Conservation (phyloP, 257 asterid genomes). For the Cruciata laevipes region DNA sequence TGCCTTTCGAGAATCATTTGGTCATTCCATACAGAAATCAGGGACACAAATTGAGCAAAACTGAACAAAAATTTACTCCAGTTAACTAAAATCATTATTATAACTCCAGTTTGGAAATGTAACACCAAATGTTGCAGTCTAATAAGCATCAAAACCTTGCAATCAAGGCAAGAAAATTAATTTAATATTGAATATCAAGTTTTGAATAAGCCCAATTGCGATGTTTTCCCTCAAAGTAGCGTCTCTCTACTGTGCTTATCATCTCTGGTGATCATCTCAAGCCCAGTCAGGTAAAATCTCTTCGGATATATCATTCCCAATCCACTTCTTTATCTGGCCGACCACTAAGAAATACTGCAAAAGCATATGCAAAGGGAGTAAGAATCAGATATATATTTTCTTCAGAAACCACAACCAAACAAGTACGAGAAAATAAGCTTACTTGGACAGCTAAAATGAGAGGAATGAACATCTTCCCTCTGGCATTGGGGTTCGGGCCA, state of each 20-base stretch:
- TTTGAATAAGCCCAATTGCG: neutral
- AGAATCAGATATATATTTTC: neutral
- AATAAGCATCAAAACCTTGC: no score
- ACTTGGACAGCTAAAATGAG: slow-evolving; percentile 69
- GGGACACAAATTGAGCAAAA: neutral
- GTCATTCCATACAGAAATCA: neutral
- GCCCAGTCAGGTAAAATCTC: slow-evolving; percentile 56
- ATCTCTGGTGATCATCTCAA: slow-evolving; percentile 16
- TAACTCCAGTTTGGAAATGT: neutral
- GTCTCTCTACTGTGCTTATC: neutral
- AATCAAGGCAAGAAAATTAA: neutral
- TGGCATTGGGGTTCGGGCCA: slow-evolving; percentile 77
- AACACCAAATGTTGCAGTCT: neutral
- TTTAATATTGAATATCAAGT: neutral
- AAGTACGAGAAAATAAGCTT: slow-evolving; percentile 17
- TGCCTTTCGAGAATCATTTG: neutral
- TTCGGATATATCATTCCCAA: slow-evolving; percentile 47
- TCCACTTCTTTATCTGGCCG: slow-evolving; percentile 54
- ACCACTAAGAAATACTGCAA: slow-evolving; percentile 62
- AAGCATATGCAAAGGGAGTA: neutral
- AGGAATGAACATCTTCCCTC: slow-evolving; percentile 72
- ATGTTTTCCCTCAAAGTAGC: neutral
- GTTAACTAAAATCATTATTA: no score
- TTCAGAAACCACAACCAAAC: neutral
- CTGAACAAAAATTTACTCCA: neutral